Evolutionary conservation across 306 rosid species (phyloP).

Genomic region (Prosopis cineraria): DNA sequence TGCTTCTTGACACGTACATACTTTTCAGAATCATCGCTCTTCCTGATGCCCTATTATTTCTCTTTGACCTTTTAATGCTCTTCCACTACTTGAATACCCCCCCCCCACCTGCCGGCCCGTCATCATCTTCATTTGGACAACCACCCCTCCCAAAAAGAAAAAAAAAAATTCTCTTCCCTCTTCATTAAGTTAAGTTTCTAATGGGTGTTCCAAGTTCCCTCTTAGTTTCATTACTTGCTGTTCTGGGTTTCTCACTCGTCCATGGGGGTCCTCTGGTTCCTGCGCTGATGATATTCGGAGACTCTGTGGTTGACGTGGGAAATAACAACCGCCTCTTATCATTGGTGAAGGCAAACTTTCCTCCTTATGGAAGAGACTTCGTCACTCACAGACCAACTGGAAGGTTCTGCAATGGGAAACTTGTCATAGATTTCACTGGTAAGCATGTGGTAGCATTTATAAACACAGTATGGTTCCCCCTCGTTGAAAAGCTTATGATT

Average conservation of each 20-base stretch:
- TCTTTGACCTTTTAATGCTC: background rate
- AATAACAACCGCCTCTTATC: conserved; percentile 56
- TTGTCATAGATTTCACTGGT: conserved; percentile 67
- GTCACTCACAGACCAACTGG: conserved; percentile 60
- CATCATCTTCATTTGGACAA: conserved; percentile 17
- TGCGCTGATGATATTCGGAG: conserved; percentile 62
- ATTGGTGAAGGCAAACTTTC: conserved; percentile 60
- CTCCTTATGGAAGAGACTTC: conserved; percentile 76
- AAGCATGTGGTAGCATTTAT: background rate
- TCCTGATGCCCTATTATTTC: background rate
- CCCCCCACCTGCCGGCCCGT: conserved; percentile 22
- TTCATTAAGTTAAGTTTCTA: background rate
- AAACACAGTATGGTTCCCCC: background rate
- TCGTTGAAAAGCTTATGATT: background rate
- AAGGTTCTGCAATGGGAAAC: conserved; percentile 73
- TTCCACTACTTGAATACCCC: conserved; percentile 25
- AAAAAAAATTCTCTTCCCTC: background rate
- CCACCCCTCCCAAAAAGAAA: no score
- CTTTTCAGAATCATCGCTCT: background rate
- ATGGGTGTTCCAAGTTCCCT: conserved; percentile 41
- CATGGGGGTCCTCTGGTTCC: conserved; percentile 61
- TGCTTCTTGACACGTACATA: background rate
- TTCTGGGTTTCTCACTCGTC: conserved; percentile 37
- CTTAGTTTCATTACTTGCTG: conserved; percentile 37
- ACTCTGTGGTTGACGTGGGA: conserved; percentile 67